phyloP scores from a whole-genome alignment of 306 rosid species.

The Vicia sativa region DNA sequence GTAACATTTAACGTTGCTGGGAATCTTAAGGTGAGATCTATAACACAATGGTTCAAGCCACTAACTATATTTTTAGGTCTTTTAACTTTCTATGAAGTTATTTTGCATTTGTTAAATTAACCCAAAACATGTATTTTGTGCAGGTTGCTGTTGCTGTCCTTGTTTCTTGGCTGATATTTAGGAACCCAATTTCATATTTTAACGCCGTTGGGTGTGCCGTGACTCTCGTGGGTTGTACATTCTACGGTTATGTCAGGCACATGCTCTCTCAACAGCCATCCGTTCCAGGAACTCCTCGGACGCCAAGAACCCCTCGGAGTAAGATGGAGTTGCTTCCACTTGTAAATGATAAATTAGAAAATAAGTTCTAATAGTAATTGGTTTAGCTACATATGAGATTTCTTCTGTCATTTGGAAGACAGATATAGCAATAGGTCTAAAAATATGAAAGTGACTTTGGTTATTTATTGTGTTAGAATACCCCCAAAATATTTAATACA shows the following conservation, averaged over 20 bases:
- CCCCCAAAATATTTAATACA: constrained; percentile 35
- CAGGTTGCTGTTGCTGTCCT: constrained; percentile 99
- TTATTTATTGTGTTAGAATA: constrained; percentile 43
- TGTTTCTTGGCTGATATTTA: constrained; percentile 89
- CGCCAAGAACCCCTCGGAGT: constrained; percentile 81
- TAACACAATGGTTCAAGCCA: constrained; percentile 14
- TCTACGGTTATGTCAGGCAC: constrained; percentile 92
- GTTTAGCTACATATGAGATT: constrained; percentile 33
- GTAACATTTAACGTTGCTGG: constrained; percentile 98
- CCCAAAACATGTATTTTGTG: constrained; percentile 16
- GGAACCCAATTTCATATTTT: constrained; percentile 79
- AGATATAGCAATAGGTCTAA: constrained; percentile 49
- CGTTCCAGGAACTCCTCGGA: constrained; percentile 72
- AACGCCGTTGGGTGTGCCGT: constrained; percentile 84
- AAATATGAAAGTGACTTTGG: constrained; percentile 33
- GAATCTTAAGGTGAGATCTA: constrained; percentile 85
- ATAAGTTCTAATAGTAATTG: constrained; percentile 61
- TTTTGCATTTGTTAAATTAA: constrained; percentile 8
- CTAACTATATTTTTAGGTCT: background rate
- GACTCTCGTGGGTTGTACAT: constrained; percentile 91
- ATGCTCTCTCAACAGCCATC: constrained; percentile 80
- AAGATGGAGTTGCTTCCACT: constrained; percentile 88
- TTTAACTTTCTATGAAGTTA: background rate
- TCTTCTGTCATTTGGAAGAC: constrained; percentile 35
- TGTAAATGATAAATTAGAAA: constrained; percentile 93